Evolutionary conservation across 2,329 filamentous ascomycete genomes (phyloP).

Genomic region (Ophiocordyceps camponoti-rufipedis): DNA sequence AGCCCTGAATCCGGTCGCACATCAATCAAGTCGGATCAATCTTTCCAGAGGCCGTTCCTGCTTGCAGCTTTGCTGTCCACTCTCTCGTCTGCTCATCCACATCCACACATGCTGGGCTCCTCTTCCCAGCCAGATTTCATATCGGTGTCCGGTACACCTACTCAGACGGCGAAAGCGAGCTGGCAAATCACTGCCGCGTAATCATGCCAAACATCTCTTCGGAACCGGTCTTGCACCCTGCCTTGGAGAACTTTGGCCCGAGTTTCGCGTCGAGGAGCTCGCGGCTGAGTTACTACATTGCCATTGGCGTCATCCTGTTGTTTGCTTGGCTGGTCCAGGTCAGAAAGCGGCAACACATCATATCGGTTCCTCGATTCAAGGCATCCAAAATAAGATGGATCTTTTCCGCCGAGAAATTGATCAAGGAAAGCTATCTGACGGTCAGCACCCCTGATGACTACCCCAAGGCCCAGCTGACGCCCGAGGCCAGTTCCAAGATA

Average conservation of each 20-base stretch:
- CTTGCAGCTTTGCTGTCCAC: neutral
- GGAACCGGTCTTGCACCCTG: neutral
- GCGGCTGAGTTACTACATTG: constrained; percentile 21
- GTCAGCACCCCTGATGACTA: constrained; percentile 8
- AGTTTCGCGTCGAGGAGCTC: neutral
- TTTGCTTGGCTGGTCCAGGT: constrained; percentile 20
- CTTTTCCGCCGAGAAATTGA: constrained; percentile 26
- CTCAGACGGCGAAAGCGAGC: neutral
- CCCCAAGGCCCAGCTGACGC: constrained; percentile 4
- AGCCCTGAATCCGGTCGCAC: neutral
- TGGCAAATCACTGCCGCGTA: neutral
- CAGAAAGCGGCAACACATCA: constrained; percentile 8
- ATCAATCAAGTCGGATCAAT: neutral
- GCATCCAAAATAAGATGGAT: constrained; percentile 31
- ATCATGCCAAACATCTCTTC: constrained; percentile 1
- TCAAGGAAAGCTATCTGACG: constrained; percentile 30
- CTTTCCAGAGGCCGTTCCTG: neutral
- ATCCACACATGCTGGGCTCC: constrained; percentile 6
- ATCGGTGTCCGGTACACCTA: neutral
- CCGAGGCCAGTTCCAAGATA: constrained; percentile 22
- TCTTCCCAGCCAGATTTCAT: neutral
- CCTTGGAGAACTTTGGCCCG: neutral
- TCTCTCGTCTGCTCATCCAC: neutral
- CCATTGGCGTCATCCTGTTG: constrained; percentile 17
- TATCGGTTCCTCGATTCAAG: constrained; percentile 27